Base-by-base conservation (phyloP, 108 stramenopile species). In the Cyclotella choctawhatcheeana region DNA sequence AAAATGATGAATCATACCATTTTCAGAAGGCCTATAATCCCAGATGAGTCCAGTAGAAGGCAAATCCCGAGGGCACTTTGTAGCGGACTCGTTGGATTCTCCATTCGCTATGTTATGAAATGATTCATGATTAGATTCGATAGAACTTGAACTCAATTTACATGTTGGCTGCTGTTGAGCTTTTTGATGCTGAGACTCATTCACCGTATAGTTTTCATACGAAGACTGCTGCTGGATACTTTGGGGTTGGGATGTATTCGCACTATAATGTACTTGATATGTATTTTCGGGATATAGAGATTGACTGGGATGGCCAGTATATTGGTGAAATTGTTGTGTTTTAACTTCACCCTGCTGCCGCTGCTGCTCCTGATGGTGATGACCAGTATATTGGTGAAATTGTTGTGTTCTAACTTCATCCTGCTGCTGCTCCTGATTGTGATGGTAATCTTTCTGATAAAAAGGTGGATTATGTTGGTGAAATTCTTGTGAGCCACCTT, bases 11-110 rank as follows among this genome's bases (percentile, higher is more conserved):
- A 4, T 54, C 10, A 6, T 40, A 22, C 16, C 29, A 40, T 60
- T 12, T 1, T 40, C 35, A 40, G 59, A 60, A 27, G 35, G 29
- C 8, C 43, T 40, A 21, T 64, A 4, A 29, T 47, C 18, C 78
- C 78, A 79, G 52, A 67, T 72, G 71, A 67, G 71, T 45, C 65
- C 58, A 35, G 14, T 47, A 2, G 78, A 47, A 43, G 78, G 71
- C 22, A 79, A 45, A 27, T 72, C 50, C 17, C 71, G 58, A 67
- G 78, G 78, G 33, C 78, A 79, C 50, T 31, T 44, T n/a, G 72
- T 73, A 20, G 33, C 40, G 0, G 72, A 73, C 44, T 47, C 64
- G 13, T 56, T 30, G 2, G 72, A 73, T 14, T 45, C 44, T 31
- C 30, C 44, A 31, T 44, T 64, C 6, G 26, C 25, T 35, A 8